Conservation (phyloP, 148 eudicot genomes). For the Tetragonia tetragonoides region DNA sequence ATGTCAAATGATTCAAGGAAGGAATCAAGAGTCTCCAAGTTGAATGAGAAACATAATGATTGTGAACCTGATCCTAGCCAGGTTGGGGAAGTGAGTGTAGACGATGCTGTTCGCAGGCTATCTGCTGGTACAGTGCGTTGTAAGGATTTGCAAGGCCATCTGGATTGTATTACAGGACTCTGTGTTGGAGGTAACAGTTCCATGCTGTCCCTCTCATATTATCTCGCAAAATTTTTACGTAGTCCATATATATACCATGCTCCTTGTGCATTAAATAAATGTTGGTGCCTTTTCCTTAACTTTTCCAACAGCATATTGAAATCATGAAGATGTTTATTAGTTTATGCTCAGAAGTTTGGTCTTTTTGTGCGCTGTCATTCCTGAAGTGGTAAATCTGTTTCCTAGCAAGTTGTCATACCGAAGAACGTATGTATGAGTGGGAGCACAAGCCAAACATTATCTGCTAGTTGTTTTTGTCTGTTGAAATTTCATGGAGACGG, state of each 20-base stretch:
- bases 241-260: neutral
- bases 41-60: constrained; percentile 22
- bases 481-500: neutral
- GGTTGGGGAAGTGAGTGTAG: constrained; percentile 28
- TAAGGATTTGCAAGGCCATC: constrained; percentile 68
- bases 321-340: no score
- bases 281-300: neutral
- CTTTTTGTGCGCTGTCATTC: no score
- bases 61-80: constrained; percentile 30
- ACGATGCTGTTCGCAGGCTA: constrained; percentile 46
- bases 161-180: constrained; percentile 69
- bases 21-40: constrained; percentile 18
- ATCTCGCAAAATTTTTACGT: neutral
- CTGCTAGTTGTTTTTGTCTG: neutral
- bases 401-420: no score
- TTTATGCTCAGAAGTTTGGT: no score
- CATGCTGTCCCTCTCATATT: constrained; percentile 10
- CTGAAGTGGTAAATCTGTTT: no score
- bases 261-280: neutral
- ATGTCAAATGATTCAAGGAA: constrained; percentile 26
- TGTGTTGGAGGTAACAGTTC: constrained; percentile 66
- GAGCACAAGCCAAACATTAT: no score
- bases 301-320: neutral
- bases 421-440: no score
- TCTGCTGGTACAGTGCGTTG: constrained; percentile 43